These are phyloP conservation scores for Lepidium africanum DNA, from an alignment of 345 rosid species.

Conservation along the genomic window DNA sequence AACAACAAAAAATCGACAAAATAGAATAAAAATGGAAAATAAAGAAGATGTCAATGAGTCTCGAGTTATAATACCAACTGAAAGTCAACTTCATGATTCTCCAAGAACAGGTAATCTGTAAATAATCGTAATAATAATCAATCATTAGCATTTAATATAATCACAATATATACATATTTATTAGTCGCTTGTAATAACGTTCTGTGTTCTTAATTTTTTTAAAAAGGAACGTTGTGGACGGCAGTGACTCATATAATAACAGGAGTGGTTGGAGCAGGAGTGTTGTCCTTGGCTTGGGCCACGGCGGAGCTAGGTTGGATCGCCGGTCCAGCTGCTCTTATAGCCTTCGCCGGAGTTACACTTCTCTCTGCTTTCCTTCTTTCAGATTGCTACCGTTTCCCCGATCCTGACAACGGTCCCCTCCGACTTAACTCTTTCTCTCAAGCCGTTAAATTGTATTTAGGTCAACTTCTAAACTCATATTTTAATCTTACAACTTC, in stretches of 20 bases:
- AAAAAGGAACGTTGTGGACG: slow-evolving; percentile 49
- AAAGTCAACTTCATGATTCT: slow-evolving; percentile 7
- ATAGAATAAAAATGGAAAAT: not conserved
- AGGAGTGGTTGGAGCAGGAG: slow-evolving; percentile 80
- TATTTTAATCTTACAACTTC: no score
- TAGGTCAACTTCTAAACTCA: slow-evolving; percentile 33
- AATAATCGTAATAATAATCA: not conserved
- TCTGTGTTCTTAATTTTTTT: not conserved
- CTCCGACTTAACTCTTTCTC: slow-evolving; percentile 35
- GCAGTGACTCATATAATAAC: slow-evolving; percentile 64
- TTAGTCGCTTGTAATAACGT: not conserved
- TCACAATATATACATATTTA: not conserved
- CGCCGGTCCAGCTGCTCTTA: slow-evolving; percentile 45
- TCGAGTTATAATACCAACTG: not conserved
- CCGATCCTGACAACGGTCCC: slow-evolving; percentile 46
- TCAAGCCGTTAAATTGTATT: slow-evolving; percentile 43
- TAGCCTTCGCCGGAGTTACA: slow-evolving; percentile 46
- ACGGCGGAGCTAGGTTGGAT: slow-evolving; percentile 67
- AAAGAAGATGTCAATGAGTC: slow-evolving; percentile 7
- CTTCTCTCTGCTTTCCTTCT: slow-evolving; percentile 40
- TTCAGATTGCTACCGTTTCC: slow-evolving; percentile 46
- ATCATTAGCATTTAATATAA: not conserved
- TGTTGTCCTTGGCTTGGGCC: slow-evolving; percentile 72
- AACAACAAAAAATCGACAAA: not conserved
- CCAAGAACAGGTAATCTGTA: slow-evolving; percentile 10